A percentile compares a stretch with the other conserved stretches of the same genome.
Conservation (phyloP, 306 rosid genomes). For the Alnus rubra region DNA sequence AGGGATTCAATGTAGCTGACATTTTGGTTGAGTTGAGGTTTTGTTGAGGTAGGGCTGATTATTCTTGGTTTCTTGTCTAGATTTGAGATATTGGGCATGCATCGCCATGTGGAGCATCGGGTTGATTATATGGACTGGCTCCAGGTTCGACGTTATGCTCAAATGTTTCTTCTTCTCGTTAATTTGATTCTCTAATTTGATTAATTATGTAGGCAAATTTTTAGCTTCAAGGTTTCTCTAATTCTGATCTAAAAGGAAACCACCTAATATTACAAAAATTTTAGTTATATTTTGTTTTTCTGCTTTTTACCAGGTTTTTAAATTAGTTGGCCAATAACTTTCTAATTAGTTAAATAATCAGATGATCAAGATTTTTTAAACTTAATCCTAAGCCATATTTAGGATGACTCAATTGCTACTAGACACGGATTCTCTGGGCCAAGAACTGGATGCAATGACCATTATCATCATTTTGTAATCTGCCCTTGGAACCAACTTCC, state of each 20-base stretch:
- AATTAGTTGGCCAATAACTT: background rate
- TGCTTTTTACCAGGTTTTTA: background rate
- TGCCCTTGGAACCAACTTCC: background rate
- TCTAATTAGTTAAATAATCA: conserved; percentile 2
- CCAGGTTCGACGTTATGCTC: conserved; percentile 67
- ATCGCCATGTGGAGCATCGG: conserved; percentile 93
- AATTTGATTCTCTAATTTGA: conserved; percentile 8
- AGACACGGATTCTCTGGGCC: conserved; percentile 7
- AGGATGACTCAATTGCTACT: conserved; percentile 18
- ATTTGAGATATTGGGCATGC: conserved; percentile 86
- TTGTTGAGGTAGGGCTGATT: conserved; percentile 24
- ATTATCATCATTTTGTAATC: conserved; percentile 4
- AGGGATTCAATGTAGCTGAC: conserved; percentile 13
- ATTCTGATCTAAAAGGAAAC: conserved; percentile 11
- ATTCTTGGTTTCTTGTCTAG: conserved; percentile 45
- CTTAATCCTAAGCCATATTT: conserved; percentile 18
- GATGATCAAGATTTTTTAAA: conserved; percentile 11
- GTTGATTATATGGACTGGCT: conserved; percentile 98
- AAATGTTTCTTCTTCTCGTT: conserved; percentile 25
- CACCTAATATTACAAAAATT: conserved; percentile 1
- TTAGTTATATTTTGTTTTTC: background rate
- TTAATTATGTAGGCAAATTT: conserved; percentile 12
- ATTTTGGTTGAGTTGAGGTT: conserved; percentile 16
- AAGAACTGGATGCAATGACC: conserved; percentile 5
- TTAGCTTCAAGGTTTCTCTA: background rate